Evolutionary conservation across 768 basidiomycete genomes (phyloP), one percentile per base, ranked within the genome.

Genomic region (Collybiopsis luxurians): DNA sequence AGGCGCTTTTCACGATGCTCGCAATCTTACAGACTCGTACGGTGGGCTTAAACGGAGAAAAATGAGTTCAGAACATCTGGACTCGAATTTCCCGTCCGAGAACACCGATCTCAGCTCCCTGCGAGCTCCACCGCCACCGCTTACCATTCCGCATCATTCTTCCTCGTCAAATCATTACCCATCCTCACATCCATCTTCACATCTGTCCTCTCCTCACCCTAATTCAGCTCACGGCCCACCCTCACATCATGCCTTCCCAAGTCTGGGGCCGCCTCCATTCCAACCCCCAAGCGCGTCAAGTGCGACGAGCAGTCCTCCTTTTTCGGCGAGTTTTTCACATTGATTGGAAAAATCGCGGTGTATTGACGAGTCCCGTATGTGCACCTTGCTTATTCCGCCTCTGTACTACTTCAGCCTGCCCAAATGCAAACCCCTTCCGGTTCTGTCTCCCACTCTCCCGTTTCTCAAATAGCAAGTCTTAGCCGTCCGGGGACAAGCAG

Each of bases 251-350:
- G 6, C 31, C 83, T 82, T 70, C 77, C 69, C 64, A 72, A 85
- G 2, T 81, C 83, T 54, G 76, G 44, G 28, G 12, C 40, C 79
- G 7, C 75, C 84, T 42, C 74, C 80, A 2, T 88, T 87, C 68
- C 83, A 81, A 63, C 87, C 87, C 3, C 86, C 86, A 2, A 86
- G 85, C 21, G 84, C 81, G 19, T 88, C 87, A 19, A 89, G 87
- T 65, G 79, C 84, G 23, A 86, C 86, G 4, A 87, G 86, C 26
- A 89, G 85, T 62, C 86, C 87, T 56, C 86, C 88, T n/a, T 90
- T 89, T 78, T 92, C 90, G 87, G 89, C 83, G 84, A 89, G 90
- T 89, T 68, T 79, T 78, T 67, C 77, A 79, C 74, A 72, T 71
- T 75, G 40, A 54, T 59, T 57, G 61, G 66, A 71, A 67, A 66